Base-by-base conservation (phyloP, 2,329 filamentous ascomycete species). In the Pseudogymnoascus sp. region DNA sequence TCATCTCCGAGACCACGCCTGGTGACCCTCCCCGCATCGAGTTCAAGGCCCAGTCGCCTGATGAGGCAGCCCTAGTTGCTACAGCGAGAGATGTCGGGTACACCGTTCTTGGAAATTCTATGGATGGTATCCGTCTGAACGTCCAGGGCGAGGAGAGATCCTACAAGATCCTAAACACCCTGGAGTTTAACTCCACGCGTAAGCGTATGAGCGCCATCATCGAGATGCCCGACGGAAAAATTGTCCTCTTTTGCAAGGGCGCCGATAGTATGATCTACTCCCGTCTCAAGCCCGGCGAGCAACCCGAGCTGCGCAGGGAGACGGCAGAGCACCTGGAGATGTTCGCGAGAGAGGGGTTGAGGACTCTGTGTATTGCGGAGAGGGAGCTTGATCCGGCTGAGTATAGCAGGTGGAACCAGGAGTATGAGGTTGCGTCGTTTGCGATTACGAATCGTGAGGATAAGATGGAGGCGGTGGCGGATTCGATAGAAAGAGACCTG, bases 161-260 rank as follows among this genome's bases (percentile, higher is more conserved):
- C 66, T 99, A 95, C 73, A 88, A 87, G 14, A 88, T 99, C 31
- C 83, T 99, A 53, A 97, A 96, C 76, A 96, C 90, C 0, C 88
- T 99, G 36, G 95, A 99, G 74, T 99, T 99, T 80, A 97, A 97
- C 75, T 97, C 93, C 0, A 92, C 89, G 42, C 85, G 95, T 71
- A 99, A 99, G 78, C 86, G 95, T 68, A 99, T 99, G 95, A 97
- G 93, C 76, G 91, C 93, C 1, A 97, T 99, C 68, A 87, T 99
- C 60, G 85, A 90, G 64, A 96, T 97, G 92, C 93, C 95, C 0
- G 86, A 97, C 74, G 89, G 90, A 42, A 88, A 83, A 64, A 97
- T 99, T 66, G 82, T 93, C 62, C 82, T 99, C 0, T 96, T 96
- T 77, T 99, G 95, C 81, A 99, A 99, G 78, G 95, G 95, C 67